Evolutionary conservation across 208 protist species (phyloP).

Genomic region (Acanthamoeba comandoni): DNA sequence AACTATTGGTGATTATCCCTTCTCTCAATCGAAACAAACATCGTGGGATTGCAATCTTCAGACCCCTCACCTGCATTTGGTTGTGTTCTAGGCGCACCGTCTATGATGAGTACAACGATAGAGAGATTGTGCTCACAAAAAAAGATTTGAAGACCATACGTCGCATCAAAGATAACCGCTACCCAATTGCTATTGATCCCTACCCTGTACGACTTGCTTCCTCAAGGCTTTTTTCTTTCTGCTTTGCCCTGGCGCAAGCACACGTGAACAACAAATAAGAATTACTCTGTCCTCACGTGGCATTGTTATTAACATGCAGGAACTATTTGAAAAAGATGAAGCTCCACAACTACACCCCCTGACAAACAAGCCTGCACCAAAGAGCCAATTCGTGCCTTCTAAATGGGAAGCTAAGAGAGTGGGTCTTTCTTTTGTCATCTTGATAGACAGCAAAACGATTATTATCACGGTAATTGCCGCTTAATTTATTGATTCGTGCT

Average conservation of each 20-base stretch:
- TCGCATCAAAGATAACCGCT: constrained; percentile 49
- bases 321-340: constrained; percentile 63
- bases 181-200: constrained; percentile 54
- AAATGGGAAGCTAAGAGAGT: constrained; percentile 74
- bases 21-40: constrained; percentile 1
- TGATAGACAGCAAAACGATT: too few relatives aligned
- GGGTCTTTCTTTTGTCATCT: background rate
- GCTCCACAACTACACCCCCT: constrained; percentile 83
- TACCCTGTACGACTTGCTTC: constrained; percentile 25
- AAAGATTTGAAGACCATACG: constrained; percentile 89
- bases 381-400: constrained; percentile 88
- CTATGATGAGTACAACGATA: constrained; percentile 88
- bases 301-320: background rate
- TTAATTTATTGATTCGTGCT: too few relatives aligned
- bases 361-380: constrained; percentile 83
- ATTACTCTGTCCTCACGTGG: background rate
- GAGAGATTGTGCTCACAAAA: constrained; percentile 88
- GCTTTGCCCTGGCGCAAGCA: background rate
- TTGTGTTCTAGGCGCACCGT: constrained; percentile 85
- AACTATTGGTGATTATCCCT: constrained; percentile 76
- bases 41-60: background rate
- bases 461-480: too few relatives aligned
- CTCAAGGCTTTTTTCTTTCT: constrained; percentile 10
- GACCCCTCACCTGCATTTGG: constrained; percentile 17
- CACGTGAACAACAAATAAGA: background rate